Conservation (phyloP, 2,329 filamentous ascomycete species). For the Nigrospora osmanthi region DNA sequence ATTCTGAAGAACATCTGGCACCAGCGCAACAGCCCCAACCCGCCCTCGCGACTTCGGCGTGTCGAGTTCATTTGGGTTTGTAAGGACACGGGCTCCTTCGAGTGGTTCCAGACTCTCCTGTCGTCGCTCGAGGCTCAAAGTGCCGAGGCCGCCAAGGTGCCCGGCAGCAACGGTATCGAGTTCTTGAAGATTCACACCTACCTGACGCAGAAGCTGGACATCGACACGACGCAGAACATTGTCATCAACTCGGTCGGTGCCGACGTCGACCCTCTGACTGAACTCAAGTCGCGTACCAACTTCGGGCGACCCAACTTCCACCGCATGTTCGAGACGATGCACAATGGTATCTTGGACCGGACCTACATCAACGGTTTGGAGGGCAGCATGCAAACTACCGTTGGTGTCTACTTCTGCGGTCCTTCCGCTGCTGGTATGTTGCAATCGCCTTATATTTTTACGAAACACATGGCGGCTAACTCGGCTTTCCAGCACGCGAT, state of each 20-base stretch:
- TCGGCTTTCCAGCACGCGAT: slow-evolving; percentile 57
- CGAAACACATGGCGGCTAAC: slow-evolving; percentile 22
- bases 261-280: slow-evolving; percentile 82
- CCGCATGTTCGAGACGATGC: slow-evolving; percentile 74
- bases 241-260: slow-evolving; percentile 91
- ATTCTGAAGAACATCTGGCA: slow-evolving; percentile 99
- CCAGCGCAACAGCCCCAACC: slow-evolving; percentile 80
- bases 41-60: slow-evolving; percentile 78
- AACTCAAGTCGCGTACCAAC: slow-evolving; percentile 83
- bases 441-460: not conserved
- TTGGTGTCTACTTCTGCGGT: slow-evolving; percentile 97
- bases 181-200: slow-evolving; percentile 98
- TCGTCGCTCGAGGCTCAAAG: slow-evolving; percentile 86
- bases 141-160: slow-evolving; percentile 57
- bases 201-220: slow-evolving; percentile 86
- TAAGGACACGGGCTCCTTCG: slow-evolving; percentile 90
- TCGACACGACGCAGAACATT: slow-evolving; percentile 92
- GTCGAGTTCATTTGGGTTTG: slow-evolving; percentile 99
- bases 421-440: slow-evolving; percentile 61
- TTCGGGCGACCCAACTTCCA: slow-evolving; percentile 90
- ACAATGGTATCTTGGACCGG: slow-evolving; percentile 76
- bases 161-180: slow-evolving; percentile 62
- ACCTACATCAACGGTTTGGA: slow-evolving; percentile 80
- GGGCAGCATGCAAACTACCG: slow-evolving; percentile 67
- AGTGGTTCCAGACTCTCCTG: slow-evolving; percentile 96